Evolutionary conservation across 2,329 filamentous ascomycete genomes (phyloP), one percentile per base, ranked within the genome.

Genomic region (Blastomyces gilchristii): DNA sequence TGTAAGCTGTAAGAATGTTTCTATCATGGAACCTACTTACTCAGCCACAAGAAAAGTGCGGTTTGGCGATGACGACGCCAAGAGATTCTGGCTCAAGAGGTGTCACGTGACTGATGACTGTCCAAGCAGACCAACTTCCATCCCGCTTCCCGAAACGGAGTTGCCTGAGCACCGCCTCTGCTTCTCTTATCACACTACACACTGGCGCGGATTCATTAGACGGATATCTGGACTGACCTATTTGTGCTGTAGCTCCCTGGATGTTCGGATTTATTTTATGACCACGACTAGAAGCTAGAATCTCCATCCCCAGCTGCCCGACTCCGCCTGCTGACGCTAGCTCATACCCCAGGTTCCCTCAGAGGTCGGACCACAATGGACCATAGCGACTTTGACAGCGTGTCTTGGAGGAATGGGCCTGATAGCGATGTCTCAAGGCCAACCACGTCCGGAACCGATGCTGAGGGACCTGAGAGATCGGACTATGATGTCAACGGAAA

Each of bases 331-430:
- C 54, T n/a, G 11, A 58, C 12, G 12, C 57, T 45, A 28, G n/a
- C n/a, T 22, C n/a, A 22, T 22, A 22, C 25, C 22, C 25, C 8
- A 16, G 14, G 41, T 47, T 43, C 6, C 57, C 22, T n/a, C 25
- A 31, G 57, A 59, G 39, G 25, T 34, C 28, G 18, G 41, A 25
- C 14, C 25, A 47, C 70, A 64, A 80, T 79, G 78, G 77, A 79
- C 67, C 75, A 80, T 72, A 87, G 90, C 76, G 87, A 89, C 77
- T 94, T 94, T 76, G 89, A 90, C 72, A 89, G 85, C 73, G 85
- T 93, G 66, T 88, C 88, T 64, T 95, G 90, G 90, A 81, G 84
- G 68, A 86, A 85, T 73, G 85, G 87, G 64, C 71, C 73, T 9
- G 81, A 83, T 54, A 79, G 79, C 63, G 76, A 79, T 64, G 73